A percentile compares a stretch with the other conserved stretches of the same genome.
These are phyloP conservation scores for Botrytis galanthina DNA, from an alignment of 2,329 filamentous ascomycete genomes.

Conservation along the genomic window DNA sequence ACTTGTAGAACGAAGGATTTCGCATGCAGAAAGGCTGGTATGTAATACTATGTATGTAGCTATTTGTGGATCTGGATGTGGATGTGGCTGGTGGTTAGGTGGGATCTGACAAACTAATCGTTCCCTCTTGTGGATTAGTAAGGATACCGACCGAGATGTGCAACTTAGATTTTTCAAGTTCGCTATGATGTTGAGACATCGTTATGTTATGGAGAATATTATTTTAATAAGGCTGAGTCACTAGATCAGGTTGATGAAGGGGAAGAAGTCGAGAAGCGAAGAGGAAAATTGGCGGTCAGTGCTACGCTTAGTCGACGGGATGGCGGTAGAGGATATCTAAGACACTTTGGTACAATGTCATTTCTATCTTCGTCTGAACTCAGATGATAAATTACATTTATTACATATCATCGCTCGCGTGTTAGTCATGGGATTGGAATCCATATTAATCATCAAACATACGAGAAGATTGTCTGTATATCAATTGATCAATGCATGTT, in stretches of 20 bases:
- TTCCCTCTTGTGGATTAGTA: background rate
- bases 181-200: background rate
- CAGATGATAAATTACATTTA: background rate
- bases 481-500: background rate
- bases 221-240: background rate
- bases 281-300: background rate
- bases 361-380: background rate
- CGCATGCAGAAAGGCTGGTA: background rate
- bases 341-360: background rate
- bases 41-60: background rate
- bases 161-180: background rate
- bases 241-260: background rate
- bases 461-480: background rate
- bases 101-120: background rate
- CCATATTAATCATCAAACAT: background rate
- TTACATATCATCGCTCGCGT: background rate
- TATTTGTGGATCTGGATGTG: background rate
- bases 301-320: background rate
- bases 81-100: background rate
- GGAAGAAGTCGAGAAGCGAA: background rate
- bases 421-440: background rate
- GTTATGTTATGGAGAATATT: background rate
- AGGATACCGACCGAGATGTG: background rate
- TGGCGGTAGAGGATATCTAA: background rate
- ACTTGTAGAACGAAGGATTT: background rate